Evolutionary conservation across 257 asterid species (phyloP).

Genomic region (Solanum chmielewskii): DNA sequence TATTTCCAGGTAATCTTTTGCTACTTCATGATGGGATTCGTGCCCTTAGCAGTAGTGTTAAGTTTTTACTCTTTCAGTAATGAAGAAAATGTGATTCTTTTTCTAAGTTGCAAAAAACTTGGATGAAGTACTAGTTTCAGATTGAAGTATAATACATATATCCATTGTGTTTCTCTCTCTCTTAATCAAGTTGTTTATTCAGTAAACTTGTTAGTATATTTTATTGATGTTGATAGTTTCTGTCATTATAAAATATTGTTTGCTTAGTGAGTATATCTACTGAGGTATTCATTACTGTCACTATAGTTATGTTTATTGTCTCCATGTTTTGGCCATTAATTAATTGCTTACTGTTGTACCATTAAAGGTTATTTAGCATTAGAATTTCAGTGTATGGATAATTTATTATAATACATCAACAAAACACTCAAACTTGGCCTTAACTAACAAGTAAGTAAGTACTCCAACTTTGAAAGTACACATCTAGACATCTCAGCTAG

Average conservation of each 20-base stretch:
- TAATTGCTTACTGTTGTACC: neutral
- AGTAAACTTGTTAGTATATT: neutral
- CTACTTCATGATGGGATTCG: conserved; percentile 6
- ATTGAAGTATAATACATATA: neutral
- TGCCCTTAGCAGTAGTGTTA: conserved; percentile 4
- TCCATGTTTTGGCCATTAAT: conserved; percentile 3
- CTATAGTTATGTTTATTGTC: neutral
- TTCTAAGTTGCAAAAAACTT: neutral
- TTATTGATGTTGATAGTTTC: conserved; percentile 5
- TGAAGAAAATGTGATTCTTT: conserved; percentile 4
- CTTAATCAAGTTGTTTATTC: conserved; percentile 4
- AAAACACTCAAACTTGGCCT: neutral
- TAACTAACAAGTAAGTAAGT: neutral
- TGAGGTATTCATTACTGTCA: conserved; percentile 3
- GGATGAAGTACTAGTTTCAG: neutral
- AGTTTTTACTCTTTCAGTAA: conserved; percentile 2
- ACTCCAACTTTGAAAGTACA: neutral
- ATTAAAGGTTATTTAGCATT: neutral
- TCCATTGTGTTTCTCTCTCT: conserved; percentile 1
- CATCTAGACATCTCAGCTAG: neutral
- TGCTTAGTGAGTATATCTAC: neutral
- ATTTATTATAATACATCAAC: neutral
- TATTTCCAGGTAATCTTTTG: conserved; percentile 28
- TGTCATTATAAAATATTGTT: neutral
- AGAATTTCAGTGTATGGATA: neutral